phyloP scores from a whole-genome alignment of 139 green algal species.

The Astrephomene gubernaculifera region DNA sequence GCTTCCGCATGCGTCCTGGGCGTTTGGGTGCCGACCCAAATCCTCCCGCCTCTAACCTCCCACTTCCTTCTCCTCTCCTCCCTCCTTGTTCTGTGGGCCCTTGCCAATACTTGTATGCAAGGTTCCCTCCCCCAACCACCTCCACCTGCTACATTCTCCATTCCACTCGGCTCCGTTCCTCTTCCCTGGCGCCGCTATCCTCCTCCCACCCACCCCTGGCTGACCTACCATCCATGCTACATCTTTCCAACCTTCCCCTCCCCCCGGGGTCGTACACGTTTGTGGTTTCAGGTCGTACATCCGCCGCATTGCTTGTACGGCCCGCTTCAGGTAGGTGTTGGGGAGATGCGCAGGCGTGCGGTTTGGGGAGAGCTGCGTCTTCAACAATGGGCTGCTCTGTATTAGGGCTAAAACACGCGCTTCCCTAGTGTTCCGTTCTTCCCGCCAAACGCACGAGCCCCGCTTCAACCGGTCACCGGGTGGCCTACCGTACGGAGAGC shows the following conservation, averaged over 20 bases:
- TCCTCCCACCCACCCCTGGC: background rate
- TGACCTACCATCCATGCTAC: background rate
- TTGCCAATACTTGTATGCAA: background rate
- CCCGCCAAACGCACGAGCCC: background rate
- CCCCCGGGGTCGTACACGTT: too few species aligned
- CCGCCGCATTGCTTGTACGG: slow-evolving; percentile 36
- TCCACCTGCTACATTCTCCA: background rate
- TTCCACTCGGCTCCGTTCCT: background rate
- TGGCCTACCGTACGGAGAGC: too few species aligned
- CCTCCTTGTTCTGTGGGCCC: background rate
- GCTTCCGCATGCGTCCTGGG: too few species aligned
- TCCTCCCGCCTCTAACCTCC: too few species aligned
- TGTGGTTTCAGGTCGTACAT: slow-evolving; percentile 18
- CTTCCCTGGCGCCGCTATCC: background rate
- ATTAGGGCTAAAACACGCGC: background rate
- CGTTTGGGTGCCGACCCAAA: too few species aligned
- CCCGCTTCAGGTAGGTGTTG: background rate
- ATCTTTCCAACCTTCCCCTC: background rate
- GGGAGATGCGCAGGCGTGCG: background rate
- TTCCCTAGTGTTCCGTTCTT: background rate
- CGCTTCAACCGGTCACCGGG: too few species aligned
- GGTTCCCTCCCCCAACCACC: background rate
- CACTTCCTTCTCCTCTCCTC: background rate
- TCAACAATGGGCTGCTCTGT: too few species aligned
- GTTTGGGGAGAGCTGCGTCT: background rate